Evolutionary conservation across 805 yeast genomes (phyloP).

Genomic region (Metschnikowia picachoensis): DNA sequence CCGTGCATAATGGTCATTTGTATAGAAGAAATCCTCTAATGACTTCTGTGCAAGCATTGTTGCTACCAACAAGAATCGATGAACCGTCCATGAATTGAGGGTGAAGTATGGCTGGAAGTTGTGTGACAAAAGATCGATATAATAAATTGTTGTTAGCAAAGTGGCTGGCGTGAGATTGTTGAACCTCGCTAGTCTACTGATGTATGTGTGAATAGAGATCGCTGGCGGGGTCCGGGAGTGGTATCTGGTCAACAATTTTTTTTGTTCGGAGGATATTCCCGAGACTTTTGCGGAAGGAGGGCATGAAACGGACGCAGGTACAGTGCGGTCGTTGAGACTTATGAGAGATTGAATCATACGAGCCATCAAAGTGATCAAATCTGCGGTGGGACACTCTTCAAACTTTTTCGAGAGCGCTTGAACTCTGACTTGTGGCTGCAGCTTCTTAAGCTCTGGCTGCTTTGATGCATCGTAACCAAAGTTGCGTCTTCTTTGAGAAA

Average conservation of each 20-base stretch:
- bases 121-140: slow-evolving; percentile 78
- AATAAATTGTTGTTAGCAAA: slow-evolving; percentile 77
- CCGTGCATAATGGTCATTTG: slow-evolving; percentile 89
- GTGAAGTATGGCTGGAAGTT: slow-evolving; percentile 74
- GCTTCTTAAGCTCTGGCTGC: slow-evolving; percentile 11
- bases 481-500: slow-evolving; percentile 10
- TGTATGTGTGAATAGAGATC: slow-evolving; percentile 73
- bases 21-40: slow-evolving; percentile 88
- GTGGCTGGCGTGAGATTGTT: slow-evolving; percentile 84
- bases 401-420: slow-evolving; percentile 46
- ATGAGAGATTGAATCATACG: slow-evolving; percentile 79
- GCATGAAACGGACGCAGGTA: slow-evolving; percentile 30
- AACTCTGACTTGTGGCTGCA: slow-evolving; percentile 14
- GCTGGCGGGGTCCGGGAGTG: slow-evolving; percentile 92
- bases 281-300: slow-evolving; percentile 20
- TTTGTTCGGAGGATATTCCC: slow-evolving; percentile 22
- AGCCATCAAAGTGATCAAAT: slow-evolving; percentile 66
- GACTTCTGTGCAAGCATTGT: slow-evolving; percentile 90
- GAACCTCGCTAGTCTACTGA: slow-evolving; percentile 68
- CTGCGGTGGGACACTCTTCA: slow-evolving; percentile 64
- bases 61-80: slow-evolving; percentile 83
- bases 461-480: slow-evolving; percentile 1
- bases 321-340: slow-evolving; percentile 62
- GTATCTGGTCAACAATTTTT: slow-evolving; percentile 64
- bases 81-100: slow-evolving; percentile 87